A percentile compares a stretch with the other conserved stretches of the same genome.
Evolutionary conservation across 805 yeast species (phyloP).

Genomic region (Starmerella etchellsii): DNA sequence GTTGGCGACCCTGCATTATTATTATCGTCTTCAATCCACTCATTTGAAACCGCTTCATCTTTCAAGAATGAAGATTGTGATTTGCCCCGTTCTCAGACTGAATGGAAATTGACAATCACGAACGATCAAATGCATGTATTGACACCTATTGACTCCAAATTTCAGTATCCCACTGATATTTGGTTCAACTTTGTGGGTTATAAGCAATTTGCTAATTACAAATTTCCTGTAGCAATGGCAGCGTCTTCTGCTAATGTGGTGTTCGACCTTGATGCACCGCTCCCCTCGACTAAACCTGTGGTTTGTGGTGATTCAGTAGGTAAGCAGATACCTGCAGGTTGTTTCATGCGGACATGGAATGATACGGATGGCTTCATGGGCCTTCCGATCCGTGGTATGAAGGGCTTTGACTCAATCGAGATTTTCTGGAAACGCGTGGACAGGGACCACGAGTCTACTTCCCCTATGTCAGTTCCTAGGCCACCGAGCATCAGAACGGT

Average conservation of each 20-base stretch:
- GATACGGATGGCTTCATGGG: slow-evolving; percentile 16
- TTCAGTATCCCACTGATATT: slow-evolving; percentile 3
- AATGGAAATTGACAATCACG: background rate
- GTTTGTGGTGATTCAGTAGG: background rate
- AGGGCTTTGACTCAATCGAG: slow-evolving; percentile 16
- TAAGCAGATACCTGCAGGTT: background rate
- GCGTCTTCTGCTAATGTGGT: slow-evolving; percentile 4
- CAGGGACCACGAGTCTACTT: too few relatives aligned
- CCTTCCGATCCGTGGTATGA: slow-evolving; percentile 6
- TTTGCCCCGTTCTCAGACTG: background rate
- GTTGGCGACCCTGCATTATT: background rate
- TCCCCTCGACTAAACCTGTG: background rate
- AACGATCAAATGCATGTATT: background rate
- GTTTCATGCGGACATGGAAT: slow-evolving; percentile 12
- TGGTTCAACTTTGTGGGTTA: background rate
- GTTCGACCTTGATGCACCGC: slow-evolving; percentile 2
- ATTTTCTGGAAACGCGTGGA: slow-evolving; percentile 9
- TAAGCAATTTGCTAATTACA: background rate
- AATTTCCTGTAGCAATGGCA: slow-evolving; percentile 1
- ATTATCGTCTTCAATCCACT: background rate
- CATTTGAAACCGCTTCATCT: background rate
- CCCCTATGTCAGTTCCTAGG: too few relatives aligned
- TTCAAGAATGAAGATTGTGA: too few relatives aligned
- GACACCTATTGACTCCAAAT: background rate
- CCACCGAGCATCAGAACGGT: background rate